A percentile compares a stretch with the other conserved stretches of the same genome.
Conservation (phyloP, 2,329 filamentous ascomycete genomes). For the Waltergamsia citrina region DNA sequence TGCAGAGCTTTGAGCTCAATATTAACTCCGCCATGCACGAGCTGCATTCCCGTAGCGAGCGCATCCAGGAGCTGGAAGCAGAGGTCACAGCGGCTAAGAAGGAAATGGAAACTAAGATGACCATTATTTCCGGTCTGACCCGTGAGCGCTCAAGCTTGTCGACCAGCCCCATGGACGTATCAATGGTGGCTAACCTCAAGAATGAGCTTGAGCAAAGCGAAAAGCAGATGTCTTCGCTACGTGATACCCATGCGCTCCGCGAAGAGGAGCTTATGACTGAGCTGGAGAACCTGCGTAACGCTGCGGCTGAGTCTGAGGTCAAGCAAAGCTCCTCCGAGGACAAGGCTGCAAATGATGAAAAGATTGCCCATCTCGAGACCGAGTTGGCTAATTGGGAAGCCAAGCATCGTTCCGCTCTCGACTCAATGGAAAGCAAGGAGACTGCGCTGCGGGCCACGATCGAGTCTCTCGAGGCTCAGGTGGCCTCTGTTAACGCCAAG, state of each 20-base stretch:
- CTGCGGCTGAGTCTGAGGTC: conserved; percentile 29
- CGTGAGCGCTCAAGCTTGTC: conserved; percentile 88
- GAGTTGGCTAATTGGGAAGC: conserved; percentile 68
- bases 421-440: conserved; percentile 64
- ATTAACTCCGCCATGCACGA: conserved; percentile 90
- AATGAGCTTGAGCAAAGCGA: conserved; percentile 86
- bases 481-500: conserved; percentile 43
- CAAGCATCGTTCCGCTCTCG: conserved; percentile 64
- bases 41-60: conserved; percentile 74
- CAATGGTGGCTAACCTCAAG: conserved; percentile 75
- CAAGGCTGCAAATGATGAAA: conserved; percentile 35
- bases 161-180: conserved; percentile 77
- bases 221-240: conserved; percentile 64
- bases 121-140: conserved; percentile 88
- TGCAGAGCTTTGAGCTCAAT: conserved; percentile 90
- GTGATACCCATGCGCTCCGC: conserved; percentile 60
- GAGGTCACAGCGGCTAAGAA: conserved; percentile 78
- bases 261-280: conserved; percentile 69
- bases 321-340: conserved; percentile 13
- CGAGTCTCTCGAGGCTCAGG: conserved; percentile 56
- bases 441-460: conserved; percentile 64
- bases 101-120: conserved; percentile 95
- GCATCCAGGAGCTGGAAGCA: conserved; percentile 80
- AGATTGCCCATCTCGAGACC: conserved; percentile 56
- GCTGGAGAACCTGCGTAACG: conserved; percentile 56